Conservation (phyloP, 192 early-diverging fungal genomes). For the Umbelopsis vinacea region DNA sequence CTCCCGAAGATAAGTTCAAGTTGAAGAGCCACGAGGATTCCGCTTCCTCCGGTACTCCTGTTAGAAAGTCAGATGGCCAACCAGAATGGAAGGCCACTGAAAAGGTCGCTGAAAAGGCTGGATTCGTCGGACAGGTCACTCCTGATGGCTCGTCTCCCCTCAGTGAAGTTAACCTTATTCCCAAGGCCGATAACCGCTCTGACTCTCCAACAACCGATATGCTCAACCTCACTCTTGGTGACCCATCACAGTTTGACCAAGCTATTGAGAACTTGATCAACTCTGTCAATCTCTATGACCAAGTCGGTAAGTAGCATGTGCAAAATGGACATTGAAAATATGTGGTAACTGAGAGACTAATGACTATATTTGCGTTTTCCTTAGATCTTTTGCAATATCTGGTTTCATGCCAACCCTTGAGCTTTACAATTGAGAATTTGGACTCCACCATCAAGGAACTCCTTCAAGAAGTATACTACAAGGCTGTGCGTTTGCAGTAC, state of each 20-base stretch:
- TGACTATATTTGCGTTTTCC: neutral
- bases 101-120: conserved; percentile 13
- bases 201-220: conserved; percentile 23
- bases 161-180: neutral
- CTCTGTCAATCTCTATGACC: conserved; percentile 81
- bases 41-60: neutral
- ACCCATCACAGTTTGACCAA: conserved; percentile 59
- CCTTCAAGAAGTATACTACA: conserved; percentile 83
- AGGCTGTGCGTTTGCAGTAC: conserved; percentile 69
- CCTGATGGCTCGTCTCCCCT: neutral
- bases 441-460: conserved; percentile 62
- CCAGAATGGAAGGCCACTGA: conserved; percentile 10
- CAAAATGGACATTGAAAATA: neutral
- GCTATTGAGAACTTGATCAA: conserved; percentile 61
- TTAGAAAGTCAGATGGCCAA: neutral
- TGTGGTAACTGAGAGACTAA: neutral
- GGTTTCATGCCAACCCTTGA: conserved; percentile 65
- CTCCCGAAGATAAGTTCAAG: conserved; percentile 41
- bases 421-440: conserved; percentile 56
- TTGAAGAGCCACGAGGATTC: conserved; percentile 54
- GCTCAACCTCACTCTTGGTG: conserved; percentile 68
- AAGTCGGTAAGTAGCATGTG: conserved; percentile 43
- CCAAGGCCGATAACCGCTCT: conserved; percentile 11
- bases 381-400: conserved; percentile 79
- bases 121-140: conserved; percentile 6